Percentiles rank a stretch among this genome's conserved stretches.
Evolutionary conservation across 345 rosid genomes (phyloP).

Genomic region (Gossypium anomalum): DNA sequence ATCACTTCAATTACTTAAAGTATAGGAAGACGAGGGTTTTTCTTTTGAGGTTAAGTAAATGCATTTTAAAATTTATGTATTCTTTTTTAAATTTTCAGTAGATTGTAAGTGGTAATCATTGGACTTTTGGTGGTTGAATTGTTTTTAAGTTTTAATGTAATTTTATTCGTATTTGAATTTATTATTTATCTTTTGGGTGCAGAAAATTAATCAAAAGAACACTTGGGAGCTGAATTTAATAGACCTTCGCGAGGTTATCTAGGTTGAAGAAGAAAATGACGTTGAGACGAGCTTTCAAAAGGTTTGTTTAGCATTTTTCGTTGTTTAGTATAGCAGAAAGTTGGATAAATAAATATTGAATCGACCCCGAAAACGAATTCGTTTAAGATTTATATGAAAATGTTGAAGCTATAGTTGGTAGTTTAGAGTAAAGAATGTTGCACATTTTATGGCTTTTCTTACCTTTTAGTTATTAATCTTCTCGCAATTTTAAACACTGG

Average conservation of each 20-base stretch:
- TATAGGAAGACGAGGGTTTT: background rate
- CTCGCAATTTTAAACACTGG: background rate
- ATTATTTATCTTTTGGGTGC: slow-evolving; percentile 16
- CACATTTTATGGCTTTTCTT: background rate
- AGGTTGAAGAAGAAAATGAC: slow-evolving; percentile 81
- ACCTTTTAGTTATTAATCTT: background rate
- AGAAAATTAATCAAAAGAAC: slow-evolving; percentile 90
- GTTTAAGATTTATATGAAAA: background rate
- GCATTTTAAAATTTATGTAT: background rate
- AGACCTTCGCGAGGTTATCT: slow-evolving; percentile 73
- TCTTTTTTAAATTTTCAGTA: background rate
- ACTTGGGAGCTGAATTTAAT: slow-evolving; percentile 86
- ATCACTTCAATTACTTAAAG: background rate
- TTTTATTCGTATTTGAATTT: background rate
- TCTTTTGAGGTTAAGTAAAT: too few relatives aligned
- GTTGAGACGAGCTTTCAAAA: slow-evolving; percentile 87
- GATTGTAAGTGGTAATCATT: background rate
- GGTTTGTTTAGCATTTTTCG: slow-evolving; percentile 33
- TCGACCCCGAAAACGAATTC: background rate
- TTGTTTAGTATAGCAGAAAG: background rate
- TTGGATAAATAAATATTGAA: background rate
- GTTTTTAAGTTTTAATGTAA: background rate
- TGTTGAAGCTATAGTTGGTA: background rate
- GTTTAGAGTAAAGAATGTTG: background rate
- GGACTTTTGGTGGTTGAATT: background rate